Evolutionary conservation across 495 filamentous ascomycete genomes (phyloP).

Genomic region (Penicillium soppii): DNA sequence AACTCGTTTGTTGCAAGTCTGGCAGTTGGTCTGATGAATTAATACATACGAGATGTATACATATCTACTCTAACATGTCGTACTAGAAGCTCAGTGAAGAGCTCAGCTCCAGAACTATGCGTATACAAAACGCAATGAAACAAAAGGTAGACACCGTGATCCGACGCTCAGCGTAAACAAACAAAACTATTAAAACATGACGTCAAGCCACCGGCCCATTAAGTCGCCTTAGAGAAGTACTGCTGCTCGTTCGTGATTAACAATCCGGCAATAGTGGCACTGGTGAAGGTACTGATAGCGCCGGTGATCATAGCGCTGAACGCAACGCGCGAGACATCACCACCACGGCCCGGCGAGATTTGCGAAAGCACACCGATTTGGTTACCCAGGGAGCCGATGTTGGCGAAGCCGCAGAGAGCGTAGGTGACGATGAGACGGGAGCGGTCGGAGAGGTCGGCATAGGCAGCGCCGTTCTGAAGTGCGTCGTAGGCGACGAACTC

Average conservation of each 20-base stretch:
- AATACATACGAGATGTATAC: too few species aligned
- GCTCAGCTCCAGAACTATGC: too few species aligned
- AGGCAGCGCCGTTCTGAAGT: conserved; percentile 46
- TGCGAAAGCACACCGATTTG: conserved; percentile 85
- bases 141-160: too few species aligned
- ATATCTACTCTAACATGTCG: too few species aligned
- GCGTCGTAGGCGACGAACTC: conserved; percentile 62
- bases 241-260: conserved; percentile 58
- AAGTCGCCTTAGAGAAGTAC: conserved; percentile 23
- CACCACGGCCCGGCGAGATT: conserved; percentile 68
- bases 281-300: conserved; percentile 75
- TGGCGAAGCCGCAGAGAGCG: conserved; percentile 74
- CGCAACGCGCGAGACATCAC: conserved; percentile 74
- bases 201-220: too few species aligned
- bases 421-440: conserved; percentile 73
- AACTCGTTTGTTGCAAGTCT: not conserved
- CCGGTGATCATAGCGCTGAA: conserved; percentile 76
- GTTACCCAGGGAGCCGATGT: conserved; percentile 77
- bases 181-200: too few species aligned
- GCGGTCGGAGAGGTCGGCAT: conserved; percentile 60
- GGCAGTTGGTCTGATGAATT: not conserved
- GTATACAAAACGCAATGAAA: too few species aligned
- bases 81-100: too few species aligned
- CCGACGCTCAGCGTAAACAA: too few species aligned
- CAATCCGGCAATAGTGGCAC: conserved; percentile 77